These are phyloP conservation scores for Penicillium sp. DNA, from an alignment of 2,329 filamentous ascomycete genomes.

Conservation along the genomic window DNA sequence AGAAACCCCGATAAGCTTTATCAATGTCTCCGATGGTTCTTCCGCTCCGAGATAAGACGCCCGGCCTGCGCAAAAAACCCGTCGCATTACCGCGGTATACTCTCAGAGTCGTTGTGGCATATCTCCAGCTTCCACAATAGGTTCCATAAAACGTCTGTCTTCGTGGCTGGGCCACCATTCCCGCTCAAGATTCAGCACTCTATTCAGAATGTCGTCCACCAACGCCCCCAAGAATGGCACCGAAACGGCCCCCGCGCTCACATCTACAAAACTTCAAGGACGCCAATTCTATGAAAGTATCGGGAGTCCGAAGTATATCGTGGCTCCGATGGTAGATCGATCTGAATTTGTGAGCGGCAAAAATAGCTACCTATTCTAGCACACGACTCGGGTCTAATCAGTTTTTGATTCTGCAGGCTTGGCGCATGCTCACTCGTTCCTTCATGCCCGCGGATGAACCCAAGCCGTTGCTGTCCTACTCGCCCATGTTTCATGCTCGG, in stretches of 20 bases:
- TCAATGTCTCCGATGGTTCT: slow-evolving; percentile 17
- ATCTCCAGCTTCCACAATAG: slow-evolving; percentile 26
- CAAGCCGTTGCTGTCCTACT: slow-evolving; percentile 72
- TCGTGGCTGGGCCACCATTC: slow-evolving; percentile 24
- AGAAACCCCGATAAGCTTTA: slow-evolving; percentile 23
- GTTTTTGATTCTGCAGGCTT: slow-evolving; percentile 57
- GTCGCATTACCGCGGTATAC: background rate
- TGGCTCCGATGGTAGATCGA: slow-evolving; percentile 97
- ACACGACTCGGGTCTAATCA: slow-evolving; percentile 5
- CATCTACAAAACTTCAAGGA: slow-evolving; percentile 62
- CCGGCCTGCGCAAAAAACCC: slow-evolving; percentile 16
- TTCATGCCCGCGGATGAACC: slow-evolving; percentile 67
- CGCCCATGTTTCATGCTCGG: slow-evolving; percentile 92
- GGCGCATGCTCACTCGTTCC: slow-evolving; percentile 92
- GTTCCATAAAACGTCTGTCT: slow-evolving; percentile 19
- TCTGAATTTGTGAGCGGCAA: slow-evolving; percentile 77
- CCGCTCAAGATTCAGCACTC: slow-evolving; percentile 5
- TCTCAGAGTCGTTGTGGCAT: background rate
- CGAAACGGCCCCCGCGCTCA: slow-evolving; percentile 16
- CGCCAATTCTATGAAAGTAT: slow-evolving; percentile 92
- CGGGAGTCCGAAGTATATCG: slow-evolving; percentile 79
- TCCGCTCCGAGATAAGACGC: slow-evolving; percentile 21
- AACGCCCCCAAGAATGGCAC: slow-evolving; percentile 12
- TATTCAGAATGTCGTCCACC: slow-evolving; percentile 26
- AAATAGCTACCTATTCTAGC: background rate